phyloP scores from a whole-genome alignment of 2,329 filamentous ascomycete species.

The Colletotrichum caudatum region DNA sequence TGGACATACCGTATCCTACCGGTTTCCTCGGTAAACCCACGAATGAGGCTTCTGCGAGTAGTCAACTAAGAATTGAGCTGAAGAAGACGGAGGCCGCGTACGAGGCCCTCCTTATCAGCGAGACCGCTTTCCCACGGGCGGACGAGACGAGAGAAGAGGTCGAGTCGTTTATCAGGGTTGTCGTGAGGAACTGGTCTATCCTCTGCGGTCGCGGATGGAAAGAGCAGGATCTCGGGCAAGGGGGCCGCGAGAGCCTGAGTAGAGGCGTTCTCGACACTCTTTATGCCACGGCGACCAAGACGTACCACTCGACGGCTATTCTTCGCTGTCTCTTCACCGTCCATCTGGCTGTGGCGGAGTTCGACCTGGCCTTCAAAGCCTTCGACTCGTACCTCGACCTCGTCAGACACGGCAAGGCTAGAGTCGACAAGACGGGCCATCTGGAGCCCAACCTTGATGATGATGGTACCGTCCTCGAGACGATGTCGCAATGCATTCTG shows the following conservation, averaged over 20 bases:
- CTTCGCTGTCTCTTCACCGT: slow-evolving; percentile 88
- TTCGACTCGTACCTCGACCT: slow-evolving; percentile 94
- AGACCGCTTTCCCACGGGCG: slow-evolving; percentile 87
- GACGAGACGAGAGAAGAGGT: slow-evolving; percentile 82
- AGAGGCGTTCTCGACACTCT: slow-evolving; percentile 86
- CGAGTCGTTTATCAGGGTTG: slow-evolving; percentile 82
- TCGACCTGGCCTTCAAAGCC: slow-evolving; percentile 89
- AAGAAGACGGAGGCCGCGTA: slow-evolving; percentile 84
- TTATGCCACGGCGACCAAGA: slow-evolving; percentile 91
- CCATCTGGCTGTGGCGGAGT: slow-evolving; percentile 89
- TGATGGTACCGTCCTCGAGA: slow-evolving; percentile 80
- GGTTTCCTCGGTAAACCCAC: slow-evolving; percentile 55
- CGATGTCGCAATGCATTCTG: slow-evolving; percentile 82
- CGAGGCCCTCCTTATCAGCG: slow-evolving; percentile 80
- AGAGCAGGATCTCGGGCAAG: slow-evolving; percentile 83
- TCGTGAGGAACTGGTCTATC: slow-evolving; percentile 87
- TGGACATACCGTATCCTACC: slow-evolving; percentile 70
- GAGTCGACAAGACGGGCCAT: slow-evolving; percentile 82
- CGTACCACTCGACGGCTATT: slow-evolving; percentile 93
- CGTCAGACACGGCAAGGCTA: slow-evolving; percentile 84
- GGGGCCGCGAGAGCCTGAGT: slow-evolving; percentile 80
- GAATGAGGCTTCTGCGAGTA: slow-evolving; percentile 66
- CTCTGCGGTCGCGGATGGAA: slow-evolving; percentile 84
- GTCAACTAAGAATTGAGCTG: slow-evolving; percentile 79
- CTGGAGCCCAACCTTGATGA: slow-evolving; percentile 79